phyloP scores from a whole-genome alignment of 257 asterid species.

The Solanum chilense region DNA sequence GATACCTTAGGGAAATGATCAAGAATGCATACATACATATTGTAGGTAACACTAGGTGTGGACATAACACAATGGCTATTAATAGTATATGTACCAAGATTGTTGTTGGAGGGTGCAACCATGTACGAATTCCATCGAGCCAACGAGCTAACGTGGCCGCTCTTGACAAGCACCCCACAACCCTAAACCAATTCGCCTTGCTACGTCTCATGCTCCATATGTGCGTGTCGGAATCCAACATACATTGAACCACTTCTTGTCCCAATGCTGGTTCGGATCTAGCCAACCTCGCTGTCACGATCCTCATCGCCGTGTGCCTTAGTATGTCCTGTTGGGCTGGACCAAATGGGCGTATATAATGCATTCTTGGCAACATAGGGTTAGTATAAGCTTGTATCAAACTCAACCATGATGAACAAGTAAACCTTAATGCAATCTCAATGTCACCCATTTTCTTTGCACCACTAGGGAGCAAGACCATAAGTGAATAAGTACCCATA shows the following conservation, averaged over 20 bases:
- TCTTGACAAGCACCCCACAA: slow-evolving; percentile 62
- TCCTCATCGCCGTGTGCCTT: slow-evolving; percentile 67
- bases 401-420: slow-evolving; percentile 77
- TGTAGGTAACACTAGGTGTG: slow-evolving; percentile 61
- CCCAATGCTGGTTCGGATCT: slow-evolving; percentile 83
- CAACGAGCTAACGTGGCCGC: slow-evolving; percentile 56
- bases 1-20: slow-evolving; percentile 35
- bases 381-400: slow-evolving; percentile 64
- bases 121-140: slow-evolving; percentile 56
- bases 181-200: slow-evolving; percentile 90
- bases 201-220: slow-evolving; percentile 94
- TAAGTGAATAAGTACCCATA: slow-evolving; percentile 52
- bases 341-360: slow-evolving; percentile 72
- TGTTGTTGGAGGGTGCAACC: slow-evolving; percentile 71
- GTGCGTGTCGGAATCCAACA: slow-evolving; percentile 74
- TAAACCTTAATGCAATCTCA: slow-evolving; percentile 65
- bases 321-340: slow-evolving; percentile 78
- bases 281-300: slow-evolving; percentile 58
- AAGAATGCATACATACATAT: slow-evolving; percentile 66
- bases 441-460: slow-evolving; percentile 86
- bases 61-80: slow-evolving; percentile 57
- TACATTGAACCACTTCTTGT: slow-evolving; percentile 80
- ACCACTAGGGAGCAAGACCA: slow-evolving; percentile 64
- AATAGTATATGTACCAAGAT: slow-evolving; percentile 50
- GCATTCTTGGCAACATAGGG: slow-evolving; percentile 82